phyloP scores from a whole-genome alignment of 2,329 filamentous ascomycete species.

The Fusarium annulatum region DNA sequence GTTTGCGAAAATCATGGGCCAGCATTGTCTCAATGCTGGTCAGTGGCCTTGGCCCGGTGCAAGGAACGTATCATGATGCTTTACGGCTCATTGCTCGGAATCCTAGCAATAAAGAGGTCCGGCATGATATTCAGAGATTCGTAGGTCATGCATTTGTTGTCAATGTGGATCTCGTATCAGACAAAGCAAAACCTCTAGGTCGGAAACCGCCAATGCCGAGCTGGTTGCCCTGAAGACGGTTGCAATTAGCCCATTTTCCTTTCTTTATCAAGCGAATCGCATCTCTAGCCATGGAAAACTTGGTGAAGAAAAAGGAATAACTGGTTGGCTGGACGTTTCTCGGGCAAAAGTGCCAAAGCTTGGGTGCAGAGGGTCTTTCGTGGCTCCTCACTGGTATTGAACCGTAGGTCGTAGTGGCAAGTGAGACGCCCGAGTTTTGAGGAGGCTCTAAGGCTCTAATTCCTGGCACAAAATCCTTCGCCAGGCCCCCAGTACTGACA shows the following conservation, averaged over 20 bases:
- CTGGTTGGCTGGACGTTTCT: not conserved
- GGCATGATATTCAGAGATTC: not conserved
- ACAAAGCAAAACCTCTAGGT: not conserved
- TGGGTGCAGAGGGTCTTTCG: rapidly evolving
- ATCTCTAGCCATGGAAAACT: not conserved
- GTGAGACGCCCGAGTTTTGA: not conserved
- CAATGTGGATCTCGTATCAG: not conserved
- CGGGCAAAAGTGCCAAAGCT: not conserved
- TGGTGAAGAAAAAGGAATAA: not conserved
- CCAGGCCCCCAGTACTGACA: not conserved
- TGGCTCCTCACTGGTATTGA: not conserved
- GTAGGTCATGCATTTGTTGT: not conserved
- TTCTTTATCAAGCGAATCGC: not conserved
- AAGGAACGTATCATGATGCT: not conserved
- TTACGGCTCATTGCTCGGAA: not conserved
- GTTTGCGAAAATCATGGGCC: not conserved
- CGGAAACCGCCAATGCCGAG: not conserved
- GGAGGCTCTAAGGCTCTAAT: no score
- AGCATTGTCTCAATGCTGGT: not conserved
- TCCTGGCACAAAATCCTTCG: not conserved
- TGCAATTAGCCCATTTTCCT: not conserved
- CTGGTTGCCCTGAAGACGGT: not conserved
- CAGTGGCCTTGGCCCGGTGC: not conserved
- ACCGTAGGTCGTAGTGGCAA: not conserved
- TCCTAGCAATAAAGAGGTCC: no score